A percentile compares a stretch with the other conserved stretches of the same genome.
Evolutionary conservation across 495 filamentous ascomycete species (phyloP).

Genomic region (Podospora bellae-mahoneyi): DNA sequence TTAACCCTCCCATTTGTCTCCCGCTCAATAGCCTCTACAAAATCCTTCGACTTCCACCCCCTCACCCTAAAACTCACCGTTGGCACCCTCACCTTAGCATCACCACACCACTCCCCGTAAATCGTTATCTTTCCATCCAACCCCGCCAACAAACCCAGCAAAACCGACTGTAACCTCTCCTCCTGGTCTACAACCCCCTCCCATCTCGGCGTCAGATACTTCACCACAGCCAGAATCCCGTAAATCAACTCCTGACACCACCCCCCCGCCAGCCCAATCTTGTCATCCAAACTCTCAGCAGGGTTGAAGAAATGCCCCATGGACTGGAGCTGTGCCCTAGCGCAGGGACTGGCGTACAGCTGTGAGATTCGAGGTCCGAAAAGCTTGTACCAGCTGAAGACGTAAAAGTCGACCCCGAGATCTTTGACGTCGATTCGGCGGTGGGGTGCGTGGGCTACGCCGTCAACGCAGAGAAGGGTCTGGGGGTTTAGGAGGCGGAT

Average conservation of each 20-base stretch:
- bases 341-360: slow-evolving; percentile 56
- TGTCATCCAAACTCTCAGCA: slow-evolving; percentile 52
- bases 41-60: slow-evolving; percentile 51
- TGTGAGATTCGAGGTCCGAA: slow-evolving; percentile 69
- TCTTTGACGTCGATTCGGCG: slow-evolving; percentile 60
- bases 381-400: slow-evolving; percentile 74
- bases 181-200: slow-evolving; percentile 55
- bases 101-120: slow-evolving; percentile 51
- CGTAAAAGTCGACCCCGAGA: slow-evolving; percentile 68
- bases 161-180: slow-evolving; percentile 50
- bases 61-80: slow-evolving; percentile 64
- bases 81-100: slow-evolving; percentile 51
- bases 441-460: slow-evolving; percentile 69
- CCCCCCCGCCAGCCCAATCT: slow-evolving; percentile 61
- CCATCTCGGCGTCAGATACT: slow-evolving; percentile 58
- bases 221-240: slow-evolving; percentile 53
- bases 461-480: slow-evolving; percentile 52
- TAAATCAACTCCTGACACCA: slow-evolving; percentile 61
- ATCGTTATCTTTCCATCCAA: slow-evolving; percentile 49
- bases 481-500: slow-evolving; percentile 47
- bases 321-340: slow-evolving; percentile 48
- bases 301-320: slow-evolving; percentile 69
- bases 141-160: slow-evolving; percentile 54
- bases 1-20: slow-evolving; percentile 47
- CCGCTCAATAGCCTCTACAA: slow-evolving; percentile 62